These are phyloP conservation scores for Neurospora sp. DNA, from an alignment of 495 filamentous ascomycete species.

Conservation along the genomic window DNA sequence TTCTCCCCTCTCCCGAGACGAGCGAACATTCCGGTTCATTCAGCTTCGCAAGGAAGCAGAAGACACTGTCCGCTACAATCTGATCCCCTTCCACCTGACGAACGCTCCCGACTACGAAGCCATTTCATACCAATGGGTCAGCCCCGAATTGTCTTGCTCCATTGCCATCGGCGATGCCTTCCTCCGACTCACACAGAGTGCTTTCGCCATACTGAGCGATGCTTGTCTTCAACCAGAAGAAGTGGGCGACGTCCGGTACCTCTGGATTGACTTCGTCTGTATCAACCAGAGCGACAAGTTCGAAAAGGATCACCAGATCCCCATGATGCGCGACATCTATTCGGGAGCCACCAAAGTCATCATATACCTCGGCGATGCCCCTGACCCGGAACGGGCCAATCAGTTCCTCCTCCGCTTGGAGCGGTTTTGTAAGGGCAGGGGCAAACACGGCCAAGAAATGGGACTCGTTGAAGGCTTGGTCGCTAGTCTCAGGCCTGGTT, in stretches of 20 bases:
- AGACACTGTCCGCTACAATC: not conserved
- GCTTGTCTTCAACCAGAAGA: not conserved
- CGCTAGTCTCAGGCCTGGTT: too few relatives aligned
- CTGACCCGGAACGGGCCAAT: too few relatives aligned
- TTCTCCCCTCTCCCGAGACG: not conserved
- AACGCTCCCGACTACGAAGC: not conserved
- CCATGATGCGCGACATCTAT: too few relatives aligned
- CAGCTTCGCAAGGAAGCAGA: not conserved
- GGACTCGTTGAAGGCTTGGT: too few relatives aligned
- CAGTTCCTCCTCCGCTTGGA: too few relatives aligned
- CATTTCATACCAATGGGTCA: not conserved
- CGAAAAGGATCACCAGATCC: too few relatives aligned
- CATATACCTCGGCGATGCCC: too few relatives aligned
- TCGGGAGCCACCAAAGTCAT: too few relatives aligned
- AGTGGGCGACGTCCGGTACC: not conserved
- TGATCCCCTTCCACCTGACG: not conserved
- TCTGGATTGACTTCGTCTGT: too few relatives aligned
- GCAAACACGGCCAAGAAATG: too few relatives aligned
- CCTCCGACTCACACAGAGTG: not conserved
- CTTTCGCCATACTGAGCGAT: not conserved
- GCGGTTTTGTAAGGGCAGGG: too few relatives aligned
- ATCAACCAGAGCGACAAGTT: too few relatives aligned
- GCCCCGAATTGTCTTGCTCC: not conserved
- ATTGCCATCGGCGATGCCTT: not conserved
- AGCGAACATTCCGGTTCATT: not conserved